Evolutionary conservation across 2,329 filamentous ascomycete species (phyloP).

Genomic region (Pseudocercospora cruenta): DNA sequence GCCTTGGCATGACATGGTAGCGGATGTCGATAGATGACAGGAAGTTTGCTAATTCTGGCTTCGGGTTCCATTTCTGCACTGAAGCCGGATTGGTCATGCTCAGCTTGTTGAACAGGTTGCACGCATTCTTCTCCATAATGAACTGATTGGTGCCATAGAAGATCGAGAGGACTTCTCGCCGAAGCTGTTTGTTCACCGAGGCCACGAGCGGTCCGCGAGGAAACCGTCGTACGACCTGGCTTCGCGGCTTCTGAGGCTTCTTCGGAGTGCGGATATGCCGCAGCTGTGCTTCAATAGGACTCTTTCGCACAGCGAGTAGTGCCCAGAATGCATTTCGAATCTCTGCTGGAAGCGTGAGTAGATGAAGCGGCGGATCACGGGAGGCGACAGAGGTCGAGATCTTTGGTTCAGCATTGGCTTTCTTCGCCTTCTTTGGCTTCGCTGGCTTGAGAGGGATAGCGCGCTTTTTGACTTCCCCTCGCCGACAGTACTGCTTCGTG

Average conservation of each 20-base stretch:
- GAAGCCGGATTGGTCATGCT: slow-evolving; percentile 21
- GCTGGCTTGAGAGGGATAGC: not conserved
- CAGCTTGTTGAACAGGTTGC: slow-evolving; percentile 15
- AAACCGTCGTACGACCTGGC: slow-evolving; percentile 23
- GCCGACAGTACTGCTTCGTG: slow-evolving; percentile 15
- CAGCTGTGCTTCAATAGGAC: slow-evolving; percentile 27
- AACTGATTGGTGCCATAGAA: slow-evolving; percentile 28
- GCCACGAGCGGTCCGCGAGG: slow-evolving; percentile 23
- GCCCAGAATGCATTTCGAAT: slow-evolving; percentile 27
- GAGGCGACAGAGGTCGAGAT: slow-evolving; percentile 9
- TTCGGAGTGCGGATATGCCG: slow-evolving; percentile 24
- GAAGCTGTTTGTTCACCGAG: slow-evolving; percentile 24
- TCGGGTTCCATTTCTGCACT: slow-evolving; percentile 24
- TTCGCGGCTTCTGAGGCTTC: slow-evolving; percentile 11
- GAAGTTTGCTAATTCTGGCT: slow-evolving; percentile 17
- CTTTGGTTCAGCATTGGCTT: not conserved
- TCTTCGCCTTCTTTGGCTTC: slow-evolving; percentile 16
- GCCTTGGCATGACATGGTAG: slow-evolving; percentile 13
- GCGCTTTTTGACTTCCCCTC: slow-evolving; percentile 1
- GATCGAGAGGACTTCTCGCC: slow-evolving; percentile 26
- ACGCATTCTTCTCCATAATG: slow-evolving; percentile 24
- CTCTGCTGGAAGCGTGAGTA: slow-evolving; percentile 26
- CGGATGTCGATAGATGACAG: slow-evolving; percentile 18
- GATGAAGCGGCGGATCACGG: slow-evolving; percentile 20
- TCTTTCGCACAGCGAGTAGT: slow-evolving; percentile 19